These are phyloP conservation scores for Salix viminalis DNA, from an alignment of 345 rosid genomes.

Conservation along the genomic window DNA sequence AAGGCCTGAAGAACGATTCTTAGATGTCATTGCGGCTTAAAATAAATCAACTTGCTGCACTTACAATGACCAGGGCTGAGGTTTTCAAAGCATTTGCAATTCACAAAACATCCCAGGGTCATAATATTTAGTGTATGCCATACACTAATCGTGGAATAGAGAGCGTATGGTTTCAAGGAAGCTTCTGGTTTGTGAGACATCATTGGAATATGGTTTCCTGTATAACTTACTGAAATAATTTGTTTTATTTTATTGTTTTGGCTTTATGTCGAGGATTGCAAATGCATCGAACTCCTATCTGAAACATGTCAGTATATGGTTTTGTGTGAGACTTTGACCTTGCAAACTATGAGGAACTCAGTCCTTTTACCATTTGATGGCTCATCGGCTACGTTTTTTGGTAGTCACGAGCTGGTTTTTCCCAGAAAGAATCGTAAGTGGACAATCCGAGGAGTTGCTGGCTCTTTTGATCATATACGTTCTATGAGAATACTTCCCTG, in stretches of 20 bases:
- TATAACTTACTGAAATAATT: not conserved
- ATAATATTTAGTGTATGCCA: not conserved
- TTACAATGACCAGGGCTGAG: not conserved
- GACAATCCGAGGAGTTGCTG: too few relatives aligned
- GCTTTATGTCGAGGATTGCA: not conserved
- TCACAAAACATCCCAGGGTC: not conserved
- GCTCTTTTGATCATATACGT: too few relatives aligned
- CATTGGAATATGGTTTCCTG: not conserved
- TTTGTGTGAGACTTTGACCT: not conserved
- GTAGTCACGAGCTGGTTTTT: not conserved
- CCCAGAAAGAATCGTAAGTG: not conserved
- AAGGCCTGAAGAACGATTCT: not conserved
- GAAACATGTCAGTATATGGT: not conserved
- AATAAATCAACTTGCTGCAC: constrained; percentile 1
- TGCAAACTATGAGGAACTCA: not conserved
- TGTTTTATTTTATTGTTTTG: not conserved
- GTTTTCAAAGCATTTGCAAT: not conserved
- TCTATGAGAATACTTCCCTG: too few relatives aligned
- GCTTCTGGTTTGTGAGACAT: not conserved
- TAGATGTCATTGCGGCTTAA: not conserved
- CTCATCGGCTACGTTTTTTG: not conserved
- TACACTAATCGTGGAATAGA: not conserved
- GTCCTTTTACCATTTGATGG: not conserved
- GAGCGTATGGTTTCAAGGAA: not conserved
- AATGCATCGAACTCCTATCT: not conserved